Evolutionary conservation across 2,329 filamentous ascomycete species (phyloP), one percentile per base, ranked within the genome.

Genomic region (Hymenoscyphus infarciens): DNA sequence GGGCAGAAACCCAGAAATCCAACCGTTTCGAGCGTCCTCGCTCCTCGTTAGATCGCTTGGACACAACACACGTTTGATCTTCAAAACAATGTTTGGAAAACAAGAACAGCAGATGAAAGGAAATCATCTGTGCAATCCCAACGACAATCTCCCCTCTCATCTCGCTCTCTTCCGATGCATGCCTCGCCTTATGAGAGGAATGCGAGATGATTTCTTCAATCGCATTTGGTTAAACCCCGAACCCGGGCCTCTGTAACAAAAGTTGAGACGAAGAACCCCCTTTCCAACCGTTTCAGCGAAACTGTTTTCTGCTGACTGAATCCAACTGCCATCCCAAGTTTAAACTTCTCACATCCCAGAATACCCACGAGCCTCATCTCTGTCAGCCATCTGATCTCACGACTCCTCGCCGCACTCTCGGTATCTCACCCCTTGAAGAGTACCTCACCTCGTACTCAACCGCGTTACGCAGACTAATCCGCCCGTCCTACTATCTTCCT

Each of bases 51-150:
- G 25, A 25, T 52, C 8, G 45, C 45, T 22, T 52, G 45, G 45
- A 22, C 45, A 52, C 45, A 52, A 52, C 45, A 57, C 58, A 45
- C 56, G 61, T 63, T 63, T 63, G 61, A 63, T 63, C 22, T 45
- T 52, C 61, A 22, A 56, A 63, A 58, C 60, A 62, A 58, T 33
- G 16, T 56, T 53, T 57, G n/a, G 60, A 57, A 52, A 29, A 19
- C 45, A 52, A 39, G 25, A 27, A 60, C 57, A 63, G 60, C 61
- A 59, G 61, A 63, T 52, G 56, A 62, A 52, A 49, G 10, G 13
- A 33, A 59, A 57, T 27, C 39, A 57, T 57, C 38, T 27, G 33
- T 57, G 54, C 60, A 57, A 27, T 39, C 42, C 45, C n/a, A 25
- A 22, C 27, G 22, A 19, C 39, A 29, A 29, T 25, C 25, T 56